Base-by-base conservation (phyloP, 2,329 filamentous ascomycete genomes). In the Balansia obtecta region DNA sequence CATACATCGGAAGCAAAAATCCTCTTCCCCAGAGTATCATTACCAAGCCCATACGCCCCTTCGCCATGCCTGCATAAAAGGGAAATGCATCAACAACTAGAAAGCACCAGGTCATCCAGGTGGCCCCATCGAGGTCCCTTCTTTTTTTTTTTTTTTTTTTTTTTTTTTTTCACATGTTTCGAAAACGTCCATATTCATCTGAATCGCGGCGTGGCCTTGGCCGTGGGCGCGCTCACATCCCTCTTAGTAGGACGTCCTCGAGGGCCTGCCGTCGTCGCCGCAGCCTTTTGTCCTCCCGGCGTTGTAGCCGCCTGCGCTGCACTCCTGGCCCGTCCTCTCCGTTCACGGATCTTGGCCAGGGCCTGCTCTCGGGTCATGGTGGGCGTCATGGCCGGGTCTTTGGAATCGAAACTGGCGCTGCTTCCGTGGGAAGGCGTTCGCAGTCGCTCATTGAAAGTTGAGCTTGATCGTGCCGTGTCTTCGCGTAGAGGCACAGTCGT, bases 321-420 rank as follows among this genome's bases (percentile, higher is more conserved):
- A 63, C 83, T 87, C 57, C 80, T 75, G 51, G 86, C 84, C 44
- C 86, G 72, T 7, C 84, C 85, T 49, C 86, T 71, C 30, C 86
- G 74, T 67, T 87, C 82, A 49, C 82, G 76, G 56, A 91, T 90
- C 62, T 83, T 80, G 50, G 83, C 83, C 15, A 91, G 74, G 3
- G 86, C 86, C 64, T 88, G 75, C 63, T 88, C 86, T 49, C 86
- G 75, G 27, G 79, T 79, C 77, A 84, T 81, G 39, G 80, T 84
- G 5, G 80, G 79, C 41, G 76, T 82, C 53, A 83, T 63, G 10
- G 79, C 79, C 18, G 77, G 76, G 61, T 81, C 76, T 53, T 67
- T 75, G 40, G 69, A 61, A 61, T 80, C 77, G 57, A 80, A 80
- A 49, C 63, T 68, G 48, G 57, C 62, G 51, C 56, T 64, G 55